These are phyloP conservation scores for Whalleya microplaca DNA, from an alignment of 2,329 filamentous ascomycete species.

Conservation along the genomic window DNA sequence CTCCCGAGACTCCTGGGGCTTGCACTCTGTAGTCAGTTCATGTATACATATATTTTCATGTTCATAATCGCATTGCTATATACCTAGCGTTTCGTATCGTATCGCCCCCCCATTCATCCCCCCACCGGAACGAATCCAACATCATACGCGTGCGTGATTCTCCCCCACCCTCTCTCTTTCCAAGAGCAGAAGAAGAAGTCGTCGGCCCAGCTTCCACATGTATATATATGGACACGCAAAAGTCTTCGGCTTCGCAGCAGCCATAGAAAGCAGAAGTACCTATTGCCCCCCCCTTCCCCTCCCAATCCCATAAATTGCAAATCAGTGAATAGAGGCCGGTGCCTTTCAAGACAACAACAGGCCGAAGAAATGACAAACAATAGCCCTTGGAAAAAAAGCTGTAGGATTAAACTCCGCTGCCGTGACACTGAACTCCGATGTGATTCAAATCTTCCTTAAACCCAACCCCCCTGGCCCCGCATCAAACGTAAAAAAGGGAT, in stretches of 20 bases:
- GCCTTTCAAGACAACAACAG: too few species aligned
- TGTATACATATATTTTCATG: not conserved
- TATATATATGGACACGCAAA: too few species aligned
- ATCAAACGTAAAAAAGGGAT: conserved; percentile 9
- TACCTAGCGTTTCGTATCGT: not conserved
- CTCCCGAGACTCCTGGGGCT: not conserved
- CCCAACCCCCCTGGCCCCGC: not conserved
- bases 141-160: not conserved
- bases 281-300: too few species aligned
- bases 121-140: not conserved
- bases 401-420: conserved; percentile 1
- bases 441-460: conserved; percentile 11
- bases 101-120: not conserved
- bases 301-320: conserved; percentile 5
- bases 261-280: not conserved
- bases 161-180: not conserved
- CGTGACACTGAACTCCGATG: conserved; percentile 20
- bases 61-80: not conserved
- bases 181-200: not conserved
- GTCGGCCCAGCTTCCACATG: not conserved
- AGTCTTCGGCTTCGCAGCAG: too few species aligned
- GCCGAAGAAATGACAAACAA: too few species aligned
- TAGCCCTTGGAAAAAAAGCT: too few species aligned
- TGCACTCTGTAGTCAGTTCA: not conserved
- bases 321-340: conserved; percentile 3